Conservation (phyloP, 2,329 filamentous ascomycete genomes). For the Aspergillus sp. region DNA sequence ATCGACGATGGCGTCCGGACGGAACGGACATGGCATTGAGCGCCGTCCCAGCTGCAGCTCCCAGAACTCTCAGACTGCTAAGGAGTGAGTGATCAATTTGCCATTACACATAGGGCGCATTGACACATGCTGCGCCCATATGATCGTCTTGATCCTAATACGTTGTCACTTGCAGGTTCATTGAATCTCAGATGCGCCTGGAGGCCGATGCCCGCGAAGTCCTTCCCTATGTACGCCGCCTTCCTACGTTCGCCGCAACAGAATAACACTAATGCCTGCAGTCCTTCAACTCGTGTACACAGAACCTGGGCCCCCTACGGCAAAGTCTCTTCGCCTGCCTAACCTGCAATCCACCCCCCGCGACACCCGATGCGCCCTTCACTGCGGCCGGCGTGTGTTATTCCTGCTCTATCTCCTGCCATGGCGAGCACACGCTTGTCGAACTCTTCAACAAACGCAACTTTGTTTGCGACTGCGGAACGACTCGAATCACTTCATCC, state of each 20-base stretch:
- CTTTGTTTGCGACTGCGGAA: conserved; percentile 96
- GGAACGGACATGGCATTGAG: conserved; percentile 18
- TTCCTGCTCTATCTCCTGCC: conserved; percentile 93
- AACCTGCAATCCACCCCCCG: conserved; percentile 84
- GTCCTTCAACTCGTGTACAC: conserved; percentile 94
- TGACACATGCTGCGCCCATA: neutral
- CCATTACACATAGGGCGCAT: neutral
- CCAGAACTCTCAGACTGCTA: conserved; percentile 71
- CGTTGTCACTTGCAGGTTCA: conserved; percentile 64
- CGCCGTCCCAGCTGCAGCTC: conserved; percentile 51
- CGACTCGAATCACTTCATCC: conserved; percentile 71
- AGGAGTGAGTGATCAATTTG: conserved; percentile 57
- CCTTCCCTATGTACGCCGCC: conserved; percentile 76
- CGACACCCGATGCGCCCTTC: conserved; percentile 65
- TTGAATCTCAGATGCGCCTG: conserved; percentile 84
- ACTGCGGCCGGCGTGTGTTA: conserved; percentile 88
- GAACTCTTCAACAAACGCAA: conserved; percentile 96
- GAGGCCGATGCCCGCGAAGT: conserved; percentile 95
- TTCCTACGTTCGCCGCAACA: neutral
- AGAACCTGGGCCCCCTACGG: conserved; percentile 82
- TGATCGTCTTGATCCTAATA: neutral
- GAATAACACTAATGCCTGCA: conserved; percentile 42
- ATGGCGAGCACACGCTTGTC: conserved; percentile 91
- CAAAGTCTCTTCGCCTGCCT: conserved; percentile 91
- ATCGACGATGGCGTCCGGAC: conserved; percentile 20